Conservation (phyloP, 345 rosid genomes). For the Melaleuca quinquenervia region DNA sequence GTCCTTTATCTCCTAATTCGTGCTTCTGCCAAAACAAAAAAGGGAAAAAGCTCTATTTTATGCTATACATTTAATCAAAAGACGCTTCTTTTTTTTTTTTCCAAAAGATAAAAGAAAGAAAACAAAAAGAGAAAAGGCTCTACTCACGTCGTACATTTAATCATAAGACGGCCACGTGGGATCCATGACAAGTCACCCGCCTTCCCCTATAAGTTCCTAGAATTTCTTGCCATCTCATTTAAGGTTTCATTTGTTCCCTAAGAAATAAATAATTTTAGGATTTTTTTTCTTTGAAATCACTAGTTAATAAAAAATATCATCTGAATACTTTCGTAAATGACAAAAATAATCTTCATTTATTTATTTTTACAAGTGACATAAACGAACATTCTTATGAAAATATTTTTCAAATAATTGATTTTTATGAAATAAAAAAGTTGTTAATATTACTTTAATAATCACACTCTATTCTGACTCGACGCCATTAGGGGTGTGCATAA, state of each 20-base stretch:
- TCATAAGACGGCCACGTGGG: neutral
- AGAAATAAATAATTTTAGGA: too few relatives aligned
- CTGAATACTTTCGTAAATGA: too few relatives aligned
- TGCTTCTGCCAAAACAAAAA: neutral
- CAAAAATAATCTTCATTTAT: too few relatives aligned
- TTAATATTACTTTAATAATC: neutral
- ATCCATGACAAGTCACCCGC: neutral
- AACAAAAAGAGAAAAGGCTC: neutral
- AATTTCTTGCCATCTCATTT: neutral
- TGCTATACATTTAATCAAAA: neutral
- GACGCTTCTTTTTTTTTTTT: neutral
- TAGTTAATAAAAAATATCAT: too few relatives aligned
- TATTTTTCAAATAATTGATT: neutral
- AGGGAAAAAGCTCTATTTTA: neutral
- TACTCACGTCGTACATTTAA: neutral
- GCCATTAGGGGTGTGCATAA: too few relatives aligned
- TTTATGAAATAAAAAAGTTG: neutral
- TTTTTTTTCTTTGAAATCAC: too few relatives aligned
- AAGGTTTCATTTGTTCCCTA: too few relatives aligned
- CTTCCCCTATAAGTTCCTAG: neutral
- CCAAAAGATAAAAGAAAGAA: neutral
- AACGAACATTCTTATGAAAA: too few relatives aligned
- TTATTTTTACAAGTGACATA: too few relatives aligned
- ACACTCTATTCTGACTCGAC: too few relatives aligned
- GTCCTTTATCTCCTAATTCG: neutral